Base-by-base conservation (phyloP, 2,329 filamentous ascomycete species). In the Mycosphaerella arachidis region DNA sequence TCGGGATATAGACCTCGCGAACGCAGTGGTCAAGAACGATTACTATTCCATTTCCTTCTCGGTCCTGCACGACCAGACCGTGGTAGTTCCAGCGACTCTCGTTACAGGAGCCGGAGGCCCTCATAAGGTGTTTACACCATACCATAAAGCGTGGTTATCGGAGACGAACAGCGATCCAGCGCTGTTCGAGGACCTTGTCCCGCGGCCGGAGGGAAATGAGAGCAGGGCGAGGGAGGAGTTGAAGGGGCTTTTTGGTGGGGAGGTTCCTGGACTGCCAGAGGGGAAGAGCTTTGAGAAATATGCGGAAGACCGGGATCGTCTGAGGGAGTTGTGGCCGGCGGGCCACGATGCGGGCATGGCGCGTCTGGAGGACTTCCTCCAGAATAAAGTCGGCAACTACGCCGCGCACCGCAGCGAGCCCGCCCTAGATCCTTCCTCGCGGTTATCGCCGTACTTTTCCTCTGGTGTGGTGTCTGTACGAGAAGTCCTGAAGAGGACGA, bases 221-320 rank as follows among this genome's bases (percentile, higher is more conserved):
- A 58, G 74, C 0, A 71, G 70, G 3, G 77, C 81, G 5, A 75
- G 80, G 12, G 70, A 82, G 31, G 74, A 73, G 3, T 85, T 85
- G 59, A 72, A 76, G 9, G 70, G 78, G 0, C 71, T 91, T 0
- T 92, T 92, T 66, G 79, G 84, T 1, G 77, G 77, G 52, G 63
- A 77, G 64, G 66, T 76, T 0, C 77, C 77, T 1, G 58, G 67
- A 1, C 62, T 75, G 13, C 73, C 74, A 16, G 70, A 76, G 48
- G 76, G 73, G 63, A 80, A 80, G 62, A 67, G 73, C 43, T 79
- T 77, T 58, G 57, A 63, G 6, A 72, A 62, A 10, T 66, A 75
- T 4, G 73, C 77, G 53, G 76, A 79, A 18, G 50, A 52, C n/a
- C 66, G 65, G 16, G 72, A 76, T 16, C 67, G 73, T 13, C 73